A percentile compares a stretch with the other conserved stretches of the same genome.
Conservation (phyloP, 1,284 basidiomycete genomes). For the Jaminaea rosea region DNA sequence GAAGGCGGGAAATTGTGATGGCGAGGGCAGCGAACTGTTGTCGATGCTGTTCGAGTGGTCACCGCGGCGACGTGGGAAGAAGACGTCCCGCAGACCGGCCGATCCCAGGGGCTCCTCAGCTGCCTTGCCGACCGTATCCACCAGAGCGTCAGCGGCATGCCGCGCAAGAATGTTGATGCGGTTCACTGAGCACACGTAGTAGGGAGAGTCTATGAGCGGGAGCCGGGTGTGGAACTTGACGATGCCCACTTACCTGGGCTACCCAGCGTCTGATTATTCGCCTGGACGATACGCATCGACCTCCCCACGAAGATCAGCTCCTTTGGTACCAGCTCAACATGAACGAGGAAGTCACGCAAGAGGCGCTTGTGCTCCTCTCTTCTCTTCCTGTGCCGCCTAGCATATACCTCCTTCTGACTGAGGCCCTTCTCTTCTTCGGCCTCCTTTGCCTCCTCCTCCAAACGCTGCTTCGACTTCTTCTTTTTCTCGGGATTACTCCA, state of each 20-base stretch:
- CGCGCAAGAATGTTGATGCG: constrained; percentile 40
- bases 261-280: no score
- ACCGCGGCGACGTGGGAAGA: constrained; percentile 14
- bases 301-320: constrained; percentile 38
- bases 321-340: constrained; percentile 37
- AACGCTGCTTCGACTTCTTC: constrained; percentile 15
- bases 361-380: no score
- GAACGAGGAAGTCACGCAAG: constrained; percentile 32
- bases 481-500: constrained; percentile 29
- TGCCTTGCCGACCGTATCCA: no score
- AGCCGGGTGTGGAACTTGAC: no score
- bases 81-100: no score
- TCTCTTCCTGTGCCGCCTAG: no score
- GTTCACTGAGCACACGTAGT: constrained; percentile 14
- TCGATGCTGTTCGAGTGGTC: no score
- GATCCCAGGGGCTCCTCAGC: no score
- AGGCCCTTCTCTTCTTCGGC: neutral
- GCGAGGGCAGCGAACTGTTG: no score
- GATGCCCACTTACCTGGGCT: constrained; percentile 3
- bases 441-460: constrained; percentile 17
- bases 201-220: neutral
- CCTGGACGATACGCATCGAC: constrained; percentile 36
- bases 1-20: constrained; percentile 2
- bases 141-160: constrained; percentile 30
- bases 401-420: constrained; percentile 9